Base-by-base conservation (phyloP, 495 filamentous ascomycete genomes). In the Aspergillus leporis region DNA sequence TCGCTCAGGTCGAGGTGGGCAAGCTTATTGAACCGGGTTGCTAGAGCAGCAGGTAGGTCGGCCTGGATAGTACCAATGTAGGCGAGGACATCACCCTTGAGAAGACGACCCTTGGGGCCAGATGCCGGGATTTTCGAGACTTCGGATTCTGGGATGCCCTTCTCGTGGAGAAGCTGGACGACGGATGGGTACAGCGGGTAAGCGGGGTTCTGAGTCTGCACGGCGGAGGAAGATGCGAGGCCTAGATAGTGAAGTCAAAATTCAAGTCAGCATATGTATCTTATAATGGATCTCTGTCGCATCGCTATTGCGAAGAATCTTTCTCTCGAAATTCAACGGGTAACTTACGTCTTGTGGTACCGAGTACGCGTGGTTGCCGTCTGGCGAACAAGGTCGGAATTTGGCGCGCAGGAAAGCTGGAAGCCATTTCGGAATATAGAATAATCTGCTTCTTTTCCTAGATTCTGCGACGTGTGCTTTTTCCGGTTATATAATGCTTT, bases 81-180 rank as follows among this genome's bases (percentile, higher is more conserved):
- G 31, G 92, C 92, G 46, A 98, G 84, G 9, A 98, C 90, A 70
- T 98, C 94, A 49, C 94, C 94, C 77, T 98, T 98, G 34, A 98
- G 81, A 43, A 98, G 79, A 49, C 95, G 87, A 48, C 93, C 92
- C 70, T 87, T 89, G 34, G 94, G 94, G 16, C 94, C 94, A 28
- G 88, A 93, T 10, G 91, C 86, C 21, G 85, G 89, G 69, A 98
- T 97, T 66, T 89, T 86, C 70, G 87, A 81, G 30, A 88, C 74
- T 59, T 89, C 90, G 23, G 86, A 86, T 50, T 84, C 80, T 45
- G 88, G 79, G 28, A 98, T 73, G 56, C 84, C 85, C 65, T 94
- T 85, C 69, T 87, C 79, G 71, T 89, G 87, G 45, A 98, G 82
- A 40, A 98, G 81, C 63, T 89, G 85, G 66, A 77, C 77, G 41